These are phyloP conservation scores for Jacaranda copaia DNA, from an alignment of 257 asterid genomes.

Conservation along the genomic window DNA sequence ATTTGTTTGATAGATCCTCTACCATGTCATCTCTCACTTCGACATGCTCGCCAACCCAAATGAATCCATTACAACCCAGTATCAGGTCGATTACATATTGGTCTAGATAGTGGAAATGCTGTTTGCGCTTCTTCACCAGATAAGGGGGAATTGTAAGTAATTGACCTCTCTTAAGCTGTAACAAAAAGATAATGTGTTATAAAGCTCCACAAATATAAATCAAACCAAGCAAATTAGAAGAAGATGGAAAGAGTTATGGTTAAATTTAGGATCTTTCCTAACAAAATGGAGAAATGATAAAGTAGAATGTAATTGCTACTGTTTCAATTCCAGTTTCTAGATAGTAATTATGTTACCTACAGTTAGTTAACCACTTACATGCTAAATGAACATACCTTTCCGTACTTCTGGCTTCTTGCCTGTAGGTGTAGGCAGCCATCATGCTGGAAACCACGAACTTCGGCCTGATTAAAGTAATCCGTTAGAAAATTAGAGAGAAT, in stretches of 20 bases:
- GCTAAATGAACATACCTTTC: constrained; percentile 64
- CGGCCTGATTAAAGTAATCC: constrained; percentile 60
- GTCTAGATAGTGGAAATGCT: constrained; percentile 84
- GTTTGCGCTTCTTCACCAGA: constrained; percentile 88
- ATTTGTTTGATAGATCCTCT: constrained; percentile 58
- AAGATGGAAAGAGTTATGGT: background rate
- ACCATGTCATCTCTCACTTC: constrained; percentile 71
- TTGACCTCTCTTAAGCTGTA: constrained; percentile 90
- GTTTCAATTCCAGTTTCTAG: too few species aligned
- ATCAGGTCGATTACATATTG: constrained; percentile 82
- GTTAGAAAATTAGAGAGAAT: constrained; percentile 14
- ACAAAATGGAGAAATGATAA: too few species aligned
- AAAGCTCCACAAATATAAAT: background rate
- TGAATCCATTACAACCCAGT: constrained; percentile 87
- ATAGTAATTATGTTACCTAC: too few species aligned
- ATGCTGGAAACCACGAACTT: constrained; percentile 93
- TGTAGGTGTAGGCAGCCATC: constrained; percentile 92
- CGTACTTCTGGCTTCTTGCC: constrained; percentile 96
- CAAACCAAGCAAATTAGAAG: background rate
- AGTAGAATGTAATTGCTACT: too few species aligned
- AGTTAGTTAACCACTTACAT: too few species aligned
- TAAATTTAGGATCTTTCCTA: too few species aligned
- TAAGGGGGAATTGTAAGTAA: constrained; percentile 77
- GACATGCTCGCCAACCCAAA: constrained; percentile 95
- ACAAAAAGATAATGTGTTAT: background rate